phyloP scores from a whole-genome alignment of 2,329 filamentous ascomycete genomes.

The Lasiodiplodia sp. region DNA sequence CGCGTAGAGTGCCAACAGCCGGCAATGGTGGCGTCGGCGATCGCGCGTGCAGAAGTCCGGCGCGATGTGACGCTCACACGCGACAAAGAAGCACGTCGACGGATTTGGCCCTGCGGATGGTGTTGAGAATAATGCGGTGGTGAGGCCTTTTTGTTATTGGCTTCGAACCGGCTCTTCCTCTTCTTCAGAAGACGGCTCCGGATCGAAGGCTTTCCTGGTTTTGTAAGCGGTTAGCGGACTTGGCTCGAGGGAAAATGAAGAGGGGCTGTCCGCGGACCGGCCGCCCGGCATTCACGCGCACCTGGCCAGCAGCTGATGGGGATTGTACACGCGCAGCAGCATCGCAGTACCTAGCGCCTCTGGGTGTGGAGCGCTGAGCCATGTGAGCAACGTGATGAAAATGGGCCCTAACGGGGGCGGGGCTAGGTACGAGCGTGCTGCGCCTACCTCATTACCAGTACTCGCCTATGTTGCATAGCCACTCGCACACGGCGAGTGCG shows the following conservation, averaged over 20 bases:
- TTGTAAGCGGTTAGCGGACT: conserved; percentile 4
- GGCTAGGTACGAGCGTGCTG: conserved; percentile 13
- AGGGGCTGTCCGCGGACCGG: conserved; percentile 14
- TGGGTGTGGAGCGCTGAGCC: background rate
- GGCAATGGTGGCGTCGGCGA: conserved; percentile 7
- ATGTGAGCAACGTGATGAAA: background rate
- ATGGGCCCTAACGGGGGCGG: background rate
- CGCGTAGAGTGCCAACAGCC: background rate
- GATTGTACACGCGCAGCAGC: conserved; percentile 7
- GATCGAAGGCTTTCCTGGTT: conserved; percentile 19
- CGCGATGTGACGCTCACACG: conserved; percentile 22
- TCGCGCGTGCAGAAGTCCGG: conserved; percentile 4
- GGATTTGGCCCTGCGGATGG: conserved; percentile 21
- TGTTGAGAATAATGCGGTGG: conserved; percentile 21
- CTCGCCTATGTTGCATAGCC: background rate
- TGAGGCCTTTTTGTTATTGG: conserved; percentile 19
- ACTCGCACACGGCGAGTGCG: conserved; percentile 1
- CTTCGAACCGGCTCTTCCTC: background rate
- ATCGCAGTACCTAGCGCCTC: background rate
- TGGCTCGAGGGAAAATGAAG: conserved; percentile 12
- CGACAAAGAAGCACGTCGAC: conserved; percentile 4
- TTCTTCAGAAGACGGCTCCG: conserved; percentile 3
- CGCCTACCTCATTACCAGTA: conserved; percentile 12
- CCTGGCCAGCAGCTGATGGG: conserved; percentile 1
- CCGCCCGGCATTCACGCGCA: background rate